Evolutionary conservation across 108 stramenopile species (phyloP), one percentile per base, ranked within the genome.

Genomic region (Thalassiosira profunda): DNA sequence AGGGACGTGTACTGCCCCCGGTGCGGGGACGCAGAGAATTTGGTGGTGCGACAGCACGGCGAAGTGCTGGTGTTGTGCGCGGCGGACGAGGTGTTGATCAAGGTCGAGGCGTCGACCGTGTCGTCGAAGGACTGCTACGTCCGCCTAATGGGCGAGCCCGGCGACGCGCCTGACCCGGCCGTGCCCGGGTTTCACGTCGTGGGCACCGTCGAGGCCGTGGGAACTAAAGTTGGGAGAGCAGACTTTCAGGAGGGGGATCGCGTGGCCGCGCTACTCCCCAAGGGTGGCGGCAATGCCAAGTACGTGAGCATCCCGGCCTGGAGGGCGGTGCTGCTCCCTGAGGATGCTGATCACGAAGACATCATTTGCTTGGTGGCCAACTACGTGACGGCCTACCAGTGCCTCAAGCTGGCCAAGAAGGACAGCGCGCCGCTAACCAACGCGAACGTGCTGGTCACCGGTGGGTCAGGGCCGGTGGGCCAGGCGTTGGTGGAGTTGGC

Each of bases 331-430:
- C 76, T 86, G 20, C 76, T 94, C 11, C 79, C 89, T 23, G 15
- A 49, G 14, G 70, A 41, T 57, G 60, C 82, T 12, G 70, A 58
- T 24, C 61, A 76, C 24, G 69, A 68, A 3, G 47, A 52, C 48
- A 73, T 79, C 2, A 74, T 76, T 20, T 90, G 89, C 51, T 71
- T 93, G 53, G 79, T 82, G 5, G 80, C 85, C 30, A 88, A 74
- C 18, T 94, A 91, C 64, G 73, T 94, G 68, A 53, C 85, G 3
- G 92, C 92, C 5, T 91, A 88, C 51, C 92, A 94, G 67, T 55
- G 75, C 3, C 56, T 91, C 35, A 77, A 77, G 35, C 48, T 77
- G 37, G 64, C 64, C 15, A 69, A 67, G 47, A 66, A 58, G 56
- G 56, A 67, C 6, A 41, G 63, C 24, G 33, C 48, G 9, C 67